phyloP scores from a whole-genome alignment of 2,329 filamentous ascomycete species.

The Colletotrichum tropicale region DNA sequence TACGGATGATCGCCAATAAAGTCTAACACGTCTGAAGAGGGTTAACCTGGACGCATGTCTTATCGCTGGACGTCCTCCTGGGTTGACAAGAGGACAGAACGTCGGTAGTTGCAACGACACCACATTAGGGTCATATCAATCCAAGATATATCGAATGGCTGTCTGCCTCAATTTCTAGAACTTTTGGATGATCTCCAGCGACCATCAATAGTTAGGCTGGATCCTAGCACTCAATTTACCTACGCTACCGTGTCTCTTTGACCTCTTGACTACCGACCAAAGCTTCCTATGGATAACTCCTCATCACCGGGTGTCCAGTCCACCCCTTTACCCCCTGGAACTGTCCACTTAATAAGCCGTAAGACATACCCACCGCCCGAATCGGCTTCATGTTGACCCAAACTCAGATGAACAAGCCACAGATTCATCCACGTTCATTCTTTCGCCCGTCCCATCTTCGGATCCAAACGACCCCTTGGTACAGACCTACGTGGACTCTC shows the following conservation, averaged over 20 bases:
- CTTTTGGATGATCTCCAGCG: neutral
- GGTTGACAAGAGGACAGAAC: neutral
- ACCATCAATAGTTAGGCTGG: neutral
- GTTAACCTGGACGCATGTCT: neutral
- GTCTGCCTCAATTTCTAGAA: neutral
- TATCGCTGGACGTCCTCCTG: neutral
- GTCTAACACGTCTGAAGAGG: neutral
- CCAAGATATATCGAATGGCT: neutral
- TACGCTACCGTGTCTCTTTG: neutral
- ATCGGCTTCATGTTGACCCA: neutral
- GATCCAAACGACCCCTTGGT: conserved; percentile 37
- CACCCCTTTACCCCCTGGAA: neutral
- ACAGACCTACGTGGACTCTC: neutral
- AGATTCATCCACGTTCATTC: neutral
- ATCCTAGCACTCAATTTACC: neutral
- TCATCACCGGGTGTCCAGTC: neutral
- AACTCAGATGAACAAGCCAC: neutral
- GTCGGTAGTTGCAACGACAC: neutral
- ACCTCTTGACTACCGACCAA: neutral
- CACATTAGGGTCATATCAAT: neutral
- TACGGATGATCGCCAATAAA: neutral
- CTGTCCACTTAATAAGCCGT: conserved; percentile 5
- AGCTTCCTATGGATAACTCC: neutral
- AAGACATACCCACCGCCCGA: neutral
- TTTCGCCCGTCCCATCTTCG: conserved; percentile 13